Percentiles rank a stretch among this genome's conserved stretches.
phyloP scores from a whole-genome alignment of 2,329 filamentous ascomycete species.

The Lecanosticta acicola region DNA sequence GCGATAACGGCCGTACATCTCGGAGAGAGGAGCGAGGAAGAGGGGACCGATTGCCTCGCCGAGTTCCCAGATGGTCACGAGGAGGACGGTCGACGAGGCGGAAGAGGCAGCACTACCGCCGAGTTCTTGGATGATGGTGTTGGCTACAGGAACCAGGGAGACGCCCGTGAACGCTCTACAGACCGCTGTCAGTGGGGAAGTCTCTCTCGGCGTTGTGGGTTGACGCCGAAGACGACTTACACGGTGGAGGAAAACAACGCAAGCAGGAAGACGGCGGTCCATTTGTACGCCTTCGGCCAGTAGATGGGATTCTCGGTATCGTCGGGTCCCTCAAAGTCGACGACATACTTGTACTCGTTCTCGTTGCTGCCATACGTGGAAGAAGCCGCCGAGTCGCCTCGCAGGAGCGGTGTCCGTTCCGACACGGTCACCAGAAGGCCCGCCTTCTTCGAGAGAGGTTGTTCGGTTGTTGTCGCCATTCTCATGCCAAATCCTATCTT shows the following conservation, averaged over 20 bases:
- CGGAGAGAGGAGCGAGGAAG: background rate
- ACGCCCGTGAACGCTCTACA: background rate
- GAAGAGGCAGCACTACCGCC: background rate
- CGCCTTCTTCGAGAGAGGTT: background rate
- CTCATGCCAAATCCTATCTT: background rate
- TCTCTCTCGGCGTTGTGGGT: no score
- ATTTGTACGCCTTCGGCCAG: background rate
- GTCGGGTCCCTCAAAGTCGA: background rate
- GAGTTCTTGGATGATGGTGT: background rate
- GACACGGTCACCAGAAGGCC: background rate
- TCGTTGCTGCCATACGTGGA: background rate
- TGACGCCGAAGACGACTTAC: background rate
- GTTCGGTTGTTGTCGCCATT: background rate
- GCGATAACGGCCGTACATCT: background rate
- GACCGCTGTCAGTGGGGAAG: no score
- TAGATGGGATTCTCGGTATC: background rate
- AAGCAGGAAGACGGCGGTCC: background rate
- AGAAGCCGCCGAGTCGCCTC: background rate
- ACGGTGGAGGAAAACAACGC: background rate
- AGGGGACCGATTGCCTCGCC: background rate
- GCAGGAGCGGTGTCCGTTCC: background rate
- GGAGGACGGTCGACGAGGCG: background rate
- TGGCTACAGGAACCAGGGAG: background rate
- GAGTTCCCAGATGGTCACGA: background rate
- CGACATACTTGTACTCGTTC: background rate